Base-by-base conservation (phyloP, 257 asterid species). In the Ajuga chamaepitys region DNA sequence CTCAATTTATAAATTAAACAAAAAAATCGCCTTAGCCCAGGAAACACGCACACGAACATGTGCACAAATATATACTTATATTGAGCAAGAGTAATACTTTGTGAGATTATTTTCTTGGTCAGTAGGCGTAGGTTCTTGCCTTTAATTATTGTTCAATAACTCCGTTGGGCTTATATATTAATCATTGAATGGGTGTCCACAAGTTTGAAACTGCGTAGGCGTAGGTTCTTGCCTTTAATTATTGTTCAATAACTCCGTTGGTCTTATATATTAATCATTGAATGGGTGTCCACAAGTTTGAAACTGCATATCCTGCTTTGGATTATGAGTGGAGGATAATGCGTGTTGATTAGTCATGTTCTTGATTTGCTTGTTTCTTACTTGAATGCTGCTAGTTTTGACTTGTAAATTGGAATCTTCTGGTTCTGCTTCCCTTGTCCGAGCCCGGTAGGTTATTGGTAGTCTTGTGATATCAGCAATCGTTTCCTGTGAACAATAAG, bases 131-230 rank as follows among this genome's bases (percentile, higher is more conserved):
- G 14, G 65, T 73, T 61, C 47, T 74, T 64, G 51, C 41, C 62
- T 47, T 66, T 50, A 44, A 2, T 57, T 40, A 7, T 9, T 40
- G 56, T 48, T 67, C 3, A 30, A 30, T 30, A 30, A 30, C 37
- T 30, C 38, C 20, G 26, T 42, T 25, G 62, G 64, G 58, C 26
- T 30, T 59, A 63, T 80, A 79, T 72, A 74, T 72, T 62, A 71
- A 70, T 70, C 68, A 58, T 50, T 74, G 53, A 73, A 60, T 50
- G 80, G 57, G 73, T 80, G 79, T 68, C 74, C 72, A 74, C 81
- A 62, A 93, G 83, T 94, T 93, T 76, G 78, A 95, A 73, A 82
- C 95, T 56, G 74, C 81, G 81, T 74, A 78, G 71, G 84, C 75
- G n/a, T 74, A 51, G 14, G 65, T 73, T 61, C 47, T 74, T 64